Percentiles rank a stretch among this genome's conserved stretches.
phyloP scores from a whole-genome alignment of 331 rosid genomes.

The Cydonia oblonga region DNA sequence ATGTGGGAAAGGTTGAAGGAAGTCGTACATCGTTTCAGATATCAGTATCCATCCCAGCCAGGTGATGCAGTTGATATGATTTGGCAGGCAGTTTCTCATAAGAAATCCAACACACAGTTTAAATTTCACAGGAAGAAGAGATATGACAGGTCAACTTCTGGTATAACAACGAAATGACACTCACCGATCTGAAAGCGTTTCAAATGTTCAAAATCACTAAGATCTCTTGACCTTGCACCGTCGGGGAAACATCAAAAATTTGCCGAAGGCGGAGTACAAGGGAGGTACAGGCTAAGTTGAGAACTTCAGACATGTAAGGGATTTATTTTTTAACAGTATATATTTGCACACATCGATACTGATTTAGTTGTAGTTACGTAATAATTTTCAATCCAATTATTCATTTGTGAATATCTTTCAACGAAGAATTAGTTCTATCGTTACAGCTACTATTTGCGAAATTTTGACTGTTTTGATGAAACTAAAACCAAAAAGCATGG shows the following conservation, averaged over 20 bases:
- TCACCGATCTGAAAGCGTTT: slow-evolving; percentile 4
- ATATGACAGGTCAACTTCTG: slow-evolving; percentile 40
- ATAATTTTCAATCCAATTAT: background rate
- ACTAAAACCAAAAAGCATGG: background rate
- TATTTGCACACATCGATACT: background rate
- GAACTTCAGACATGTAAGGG: background rate
- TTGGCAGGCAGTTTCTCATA: slow-evolving; percentile 66
- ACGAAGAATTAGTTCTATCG: background rate
- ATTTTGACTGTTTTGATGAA: background rate
- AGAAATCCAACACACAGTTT: slow-evolving; percentile 29
- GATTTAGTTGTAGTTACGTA: background rate
- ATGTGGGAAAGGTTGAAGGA: slow-evolving; percentile 84
- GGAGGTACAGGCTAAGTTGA: slow-evolving; percentile 9
- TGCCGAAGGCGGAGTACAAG: background rate
- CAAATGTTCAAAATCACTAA: background rate
- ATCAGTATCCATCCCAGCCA: slow-evolving; percentile 66
- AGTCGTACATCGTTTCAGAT: slow-evolving; percentile 54
- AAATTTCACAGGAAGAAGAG: slow-evolving; percentile 50
- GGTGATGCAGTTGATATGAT: slow-evolving; percentile 89
- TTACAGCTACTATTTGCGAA: background rate
- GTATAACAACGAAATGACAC: slow-evolving; percentile 17
- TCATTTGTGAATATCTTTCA: background rate
- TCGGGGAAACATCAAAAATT: background rate
- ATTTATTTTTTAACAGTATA: background rate
- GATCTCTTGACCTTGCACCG: slow-evolving; percentile 10